Base-by-base conservation (phyloP, 139 green algal species). In the Chlamydomonas incerta region DNA sequence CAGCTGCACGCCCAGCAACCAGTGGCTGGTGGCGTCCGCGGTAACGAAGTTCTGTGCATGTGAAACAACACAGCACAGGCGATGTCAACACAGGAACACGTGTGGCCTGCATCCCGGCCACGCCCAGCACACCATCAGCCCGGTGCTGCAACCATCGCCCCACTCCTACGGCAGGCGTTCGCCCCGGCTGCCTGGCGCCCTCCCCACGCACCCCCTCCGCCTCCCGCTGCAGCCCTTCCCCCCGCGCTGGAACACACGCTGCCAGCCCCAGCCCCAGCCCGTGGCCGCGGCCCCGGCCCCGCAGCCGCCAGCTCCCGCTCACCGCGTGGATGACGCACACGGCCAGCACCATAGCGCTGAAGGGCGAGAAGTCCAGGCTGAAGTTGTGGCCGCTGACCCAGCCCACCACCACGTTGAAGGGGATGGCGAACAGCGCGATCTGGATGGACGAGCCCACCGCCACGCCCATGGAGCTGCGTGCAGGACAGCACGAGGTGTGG, bases 371-470 rank as follows among this genome's bases (percentile, higher is more conserved):
- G 79, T 95, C 83, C 52, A 98, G 88, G 3, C 88, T 94, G 88
- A 98, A 97, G 63, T 41, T 14, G 52, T 93, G 90, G 41, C 92
- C 92, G 18, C 90, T 93, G 26, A 75, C 85, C 96, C 96, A 98
- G 37, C 93, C 96, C 8, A 92, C 89, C 10, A 98, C 63, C 18
- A 98, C 95, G 14, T 92, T 87, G 33, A 97, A 92, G 2, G 96
- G 96, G 24, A 98, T 90, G 20, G 95, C 95, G 88, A 98, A 97
- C 20, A 96, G 88, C 4, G 96, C 93, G 65, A 98, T 98, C 92
- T 97, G 95, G 58, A 97, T 96, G 72, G 92, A 96, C 8, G 90
- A 95, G 35, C 95, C 95, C 33, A 98, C 87, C 6, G 95, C 95
- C 5, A 98, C 91, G 21, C 89, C 89, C 60, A 93, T 65, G 23